Conservation (phyloP, 768 basidiomycete species). For the Chalciporus piperatus region DNA sequence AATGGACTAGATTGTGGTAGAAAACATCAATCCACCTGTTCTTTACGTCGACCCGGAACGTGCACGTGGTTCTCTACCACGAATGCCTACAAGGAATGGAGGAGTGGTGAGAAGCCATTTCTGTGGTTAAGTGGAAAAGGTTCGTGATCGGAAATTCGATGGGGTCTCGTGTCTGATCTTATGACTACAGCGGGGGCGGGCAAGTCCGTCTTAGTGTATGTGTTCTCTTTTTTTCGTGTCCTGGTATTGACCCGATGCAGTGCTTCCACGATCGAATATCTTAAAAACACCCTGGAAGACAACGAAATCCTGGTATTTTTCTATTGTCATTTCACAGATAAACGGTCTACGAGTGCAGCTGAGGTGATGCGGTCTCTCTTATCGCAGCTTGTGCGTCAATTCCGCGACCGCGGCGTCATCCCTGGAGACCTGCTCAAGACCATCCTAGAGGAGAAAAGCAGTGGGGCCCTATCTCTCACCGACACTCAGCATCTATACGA, state of each 20-base stretch:
- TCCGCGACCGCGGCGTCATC: not conserved
- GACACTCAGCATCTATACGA: not conserved
- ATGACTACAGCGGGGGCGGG: conserved; percentile 3
- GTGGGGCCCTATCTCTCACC: conserved; percentile 1
- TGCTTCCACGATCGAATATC: conserved; percentile 5
- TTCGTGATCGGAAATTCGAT: not conserved
- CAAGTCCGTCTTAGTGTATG: conserved; percentile 8
- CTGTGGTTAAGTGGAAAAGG: conserved; percentile 20
- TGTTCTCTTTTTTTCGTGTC: not conserved
- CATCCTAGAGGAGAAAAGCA: conserved; percentile 3
- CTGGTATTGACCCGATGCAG: not conserved
- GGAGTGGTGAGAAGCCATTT: not conserved
- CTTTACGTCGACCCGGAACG: conserved; percentile 5
- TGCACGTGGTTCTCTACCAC: conserved; percentile 13
- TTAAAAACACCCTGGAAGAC: not conserved
- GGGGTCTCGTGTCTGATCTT: not conserved
- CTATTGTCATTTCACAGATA: conserved; percentile 22
- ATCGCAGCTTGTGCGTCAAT: conserved; percentile 5
- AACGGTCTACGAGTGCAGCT: conserved; percentile 5
- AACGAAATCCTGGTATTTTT: conserved; percentile 8
- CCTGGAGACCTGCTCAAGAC: conserved; percentile 1
- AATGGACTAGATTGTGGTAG: not conserved
- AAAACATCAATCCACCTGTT: conserved; percentile 1
- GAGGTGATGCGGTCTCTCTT: conserved; percentile 20
- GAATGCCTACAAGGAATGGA: conserved; percentile 6